Conservation (phyloP, 2,329 filamentous ascomycete genomes). For the Pseudogymnoascus sp. region DNA sequence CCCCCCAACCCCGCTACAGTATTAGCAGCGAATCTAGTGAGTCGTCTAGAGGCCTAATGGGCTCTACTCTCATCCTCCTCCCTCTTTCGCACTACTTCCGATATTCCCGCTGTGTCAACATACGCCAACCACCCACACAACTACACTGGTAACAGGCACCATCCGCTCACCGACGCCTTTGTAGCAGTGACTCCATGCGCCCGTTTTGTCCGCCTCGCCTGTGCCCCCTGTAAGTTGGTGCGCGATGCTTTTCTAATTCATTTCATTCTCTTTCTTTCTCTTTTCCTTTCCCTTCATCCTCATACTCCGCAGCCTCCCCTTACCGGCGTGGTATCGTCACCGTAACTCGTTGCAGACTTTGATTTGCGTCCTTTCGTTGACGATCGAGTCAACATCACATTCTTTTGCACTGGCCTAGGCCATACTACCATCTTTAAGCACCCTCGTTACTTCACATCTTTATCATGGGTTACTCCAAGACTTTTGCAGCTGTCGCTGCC, state of each 20-base stretch:
- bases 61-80: not conserved
- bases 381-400: constrained; percentile 1
- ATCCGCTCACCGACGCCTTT: not conserved
- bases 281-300: not conserved
- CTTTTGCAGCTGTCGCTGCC: not conserved
- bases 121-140: not conserved
- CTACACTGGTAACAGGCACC: not conserved
- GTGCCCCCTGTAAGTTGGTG: not conserved
- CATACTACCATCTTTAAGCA: not conserved
- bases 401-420: not conserved
- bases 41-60: not conserved
- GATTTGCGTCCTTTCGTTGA: not conserved
- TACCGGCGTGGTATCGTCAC: not conserved
- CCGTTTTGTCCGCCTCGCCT: not conserved
- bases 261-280: not conserved
- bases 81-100: not conserved
- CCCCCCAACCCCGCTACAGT: not conserved
- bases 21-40: not conserved
- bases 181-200: not conserved
- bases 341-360: not conserved
- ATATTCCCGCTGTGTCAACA: not conserved
- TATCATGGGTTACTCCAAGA: not conserved
- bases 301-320: not conserved
- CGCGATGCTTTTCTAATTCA: not conserved
- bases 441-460: not conserved